phyloP scores from a whole-genome alignment of 306 rosid species.

The Dryas octopetala region DNA sequence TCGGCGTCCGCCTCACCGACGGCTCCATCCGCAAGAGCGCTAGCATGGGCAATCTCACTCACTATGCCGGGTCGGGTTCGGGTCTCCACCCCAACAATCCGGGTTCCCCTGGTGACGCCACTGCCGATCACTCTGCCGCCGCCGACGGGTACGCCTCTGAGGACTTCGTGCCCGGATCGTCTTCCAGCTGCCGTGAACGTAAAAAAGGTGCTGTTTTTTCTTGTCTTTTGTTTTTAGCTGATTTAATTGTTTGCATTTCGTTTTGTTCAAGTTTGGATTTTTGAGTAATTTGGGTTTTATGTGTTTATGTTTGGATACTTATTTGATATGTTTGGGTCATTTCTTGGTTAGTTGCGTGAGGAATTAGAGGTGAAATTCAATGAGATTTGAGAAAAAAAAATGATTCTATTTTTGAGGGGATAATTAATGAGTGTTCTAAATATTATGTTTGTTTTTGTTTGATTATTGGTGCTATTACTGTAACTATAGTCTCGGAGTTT shows the following conservation, averaged over 20 bases:
- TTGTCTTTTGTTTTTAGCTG: neutral
- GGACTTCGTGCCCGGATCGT: conserved; percentile 94
- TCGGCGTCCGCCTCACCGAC: conserved; percentile 91
- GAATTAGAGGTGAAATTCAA: neutral
- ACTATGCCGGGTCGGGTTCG: conserved; percentile 61
- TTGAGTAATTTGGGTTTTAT: neutral
- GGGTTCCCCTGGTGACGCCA: conserved; percentile 75
- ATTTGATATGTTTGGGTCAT: neutral
- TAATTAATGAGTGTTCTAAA: neutral
- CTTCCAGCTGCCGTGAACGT: conserved; percentile 88
- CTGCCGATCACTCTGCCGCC: conserved; percentile 60
- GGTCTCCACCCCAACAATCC: conserved; percentile 47
- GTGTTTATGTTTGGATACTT: neutral
- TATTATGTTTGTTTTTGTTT: neutral
- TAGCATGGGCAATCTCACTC: conserved; percentile 94
- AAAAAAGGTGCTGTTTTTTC: conserved; percentile 65
- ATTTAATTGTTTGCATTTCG: conserved; percentile 14
- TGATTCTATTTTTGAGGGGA: neutral
- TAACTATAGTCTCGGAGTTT: neutral
- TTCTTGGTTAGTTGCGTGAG: neutral
- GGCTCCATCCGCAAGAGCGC: conserved; percentile 96
- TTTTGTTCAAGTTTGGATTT: neutral
- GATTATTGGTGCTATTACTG: neutral
- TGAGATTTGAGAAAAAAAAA: neutral
- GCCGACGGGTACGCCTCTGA: conserved; percentile 95